Conservation (phyloP, 2,329 filamentous ascomycete genomes). For the Huntiella bhutanensis region DNA sequence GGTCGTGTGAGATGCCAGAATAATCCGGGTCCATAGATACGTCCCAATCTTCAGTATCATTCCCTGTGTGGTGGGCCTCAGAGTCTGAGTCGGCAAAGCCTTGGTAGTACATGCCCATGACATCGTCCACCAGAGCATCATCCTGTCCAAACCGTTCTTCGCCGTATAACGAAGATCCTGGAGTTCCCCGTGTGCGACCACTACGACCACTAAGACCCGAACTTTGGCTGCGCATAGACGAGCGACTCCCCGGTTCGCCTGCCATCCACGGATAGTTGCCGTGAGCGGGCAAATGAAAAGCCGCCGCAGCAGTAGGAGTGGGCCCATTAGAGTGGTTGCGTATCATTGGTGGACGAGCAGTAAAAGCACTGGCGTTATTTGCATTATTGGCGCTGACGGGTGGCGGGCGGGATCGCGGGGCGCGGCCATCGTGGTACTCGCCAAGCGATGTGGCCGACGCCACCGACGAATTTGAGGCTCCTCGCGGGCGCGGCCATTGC, state of each 20-base stretch:
- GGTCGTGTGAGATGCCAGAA: conserved; percentile 1
- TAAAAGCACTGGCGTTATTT: not conserved
- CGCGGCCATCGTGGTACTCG: conserved; percentile 22
- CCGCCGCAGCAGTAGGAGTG: not conserved
- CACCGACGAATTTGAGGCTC: conserved; percentile 26
- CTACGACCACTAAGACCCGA: conserved; percentile 34
- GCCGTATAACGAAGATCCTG: conserved; percentile 40
- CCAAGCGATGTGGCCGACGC: conserved; percentile 20
- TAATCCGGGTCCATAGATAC: conserved; percentile 11
- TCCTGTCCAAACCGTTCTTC: conserved; percentile 26
- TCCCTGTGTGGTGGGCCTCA: conserved; percentile 13
- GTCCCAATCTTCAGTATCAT: conserved; percentile 18
- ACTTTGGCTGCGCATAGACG: conserved; percentile 1
- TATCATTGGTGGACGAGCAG: not conserved
- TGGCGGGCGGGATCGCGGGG: conserved; percentile 13
- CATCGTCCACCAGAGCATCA: conserved; percentile 43
- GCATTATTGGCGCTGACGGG: not conserved
- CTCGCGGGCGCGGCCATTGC: conserved; percentile 10
- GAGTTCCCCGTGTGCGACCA: conserved; percentile 60
- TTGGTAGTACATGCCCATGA: conserved; percentile 51
- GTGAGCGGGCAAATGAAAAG: conserved; percentile 10
- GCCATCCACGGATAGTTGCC: conserved; percentile 28
- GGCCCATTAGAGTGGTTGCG: conserved; percentile 1
- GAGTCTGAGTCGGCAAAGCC: conserved; percentile 31
- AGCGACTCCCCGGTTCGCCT: conserved; percentile 16